Conservation (phyloP, 148 eudicot species). For the Vaccinium vitisidaea region DNA sequence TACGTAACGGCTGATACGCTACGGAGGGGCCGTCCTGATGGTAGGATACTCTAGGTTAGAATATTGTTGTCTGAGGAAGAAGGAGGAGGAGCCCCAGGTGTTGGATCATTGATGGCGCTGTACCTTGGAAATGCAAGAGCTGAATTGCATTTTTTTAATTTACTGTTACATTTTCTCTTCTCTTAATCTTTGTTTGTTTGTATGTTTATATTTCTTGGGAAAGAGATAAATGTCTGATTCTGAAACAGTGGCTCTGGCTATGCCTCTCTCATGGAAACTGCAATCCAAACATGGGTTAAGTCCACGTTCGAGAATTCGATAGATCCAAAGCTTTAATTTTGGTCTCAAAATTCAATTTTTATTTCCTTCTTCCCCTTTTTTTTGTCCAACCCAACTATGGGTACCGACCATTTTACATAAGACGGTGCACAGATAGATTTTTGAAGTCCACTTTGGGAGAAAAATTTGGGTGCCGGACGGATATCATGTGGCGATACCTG, state of each 20-base stretch:
- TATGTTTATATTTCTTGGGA: constrained; percentile 6
- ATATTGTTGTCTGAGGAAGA: constrained; percentile 1
- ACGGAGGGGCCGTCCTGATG: too few species aligned
- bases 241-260: background rate
- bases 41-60: too few species aligned
- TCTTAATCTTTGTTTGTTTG: background rate
- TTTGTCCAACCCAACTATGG: too few species aligned
- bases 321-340: constrained; percentile 13
- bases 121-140: constrained; percentile 34
- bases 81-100: constrained; percentile 5
- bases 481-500: too few species aligned
- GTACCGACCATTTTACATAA: too few species aligned
- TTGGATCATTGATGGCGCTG: constrained; percentile 8
- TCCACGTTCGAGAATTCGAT: constrained; percentile 14
- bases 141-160: background rate
- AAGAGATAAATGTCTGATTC: background rate
- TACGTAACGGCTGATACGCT: too few species aligned
- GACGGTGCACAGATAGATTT: too few species aligned
- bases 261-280: constrained; percentile 3
- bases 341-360: background rate
- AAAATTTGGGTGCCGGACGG: too few species aligned
- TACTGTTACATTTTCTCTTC: background rate
- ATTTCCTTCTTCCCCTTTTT: background rate
- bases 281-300: constrained; percentile 19
- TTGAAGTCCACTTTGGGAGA: too few species aligned